Base-by-base conservation (phyloP, 345 rosid genomes). In the Murraya koenigii region DNA sequence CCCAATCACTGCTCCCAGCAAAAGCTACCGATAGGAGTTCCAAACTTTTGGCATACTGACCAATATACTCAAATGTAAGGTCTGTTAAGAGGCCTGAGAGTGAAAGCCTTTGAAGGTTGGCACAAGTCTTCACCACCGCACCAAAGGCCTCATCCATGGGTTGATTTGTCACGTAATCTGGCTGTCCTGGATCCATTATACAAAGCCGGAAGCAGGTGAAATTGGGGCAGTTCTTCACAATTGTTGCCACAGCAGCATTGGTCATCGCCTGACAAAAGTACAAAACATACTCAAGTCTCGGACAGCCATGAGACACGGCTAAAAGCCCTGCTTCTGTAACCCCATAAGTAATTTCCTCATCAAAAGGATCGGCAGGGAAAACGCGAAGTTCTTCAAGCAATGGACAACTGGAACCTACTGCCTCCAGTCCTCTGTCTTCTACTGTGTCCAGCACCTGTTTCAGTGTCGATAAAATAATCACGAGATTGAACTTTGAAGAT, bases 91-190 rank as follows among this genome's bases (percentile, higher is more conserved):
- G 88, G 39, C 92, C 94, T 10, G 94, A 88, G 60, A 91, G 87
- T 9, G 94, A 86, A 47, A 89, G 94, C 83, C 94, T 85, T 81
- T 79, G 88, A 35, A 91, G 92, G 74, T 89, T 87, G 20, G 83
- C 79, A 82, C 92, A 91, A 14, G 88, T 85, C 81, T 80, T 85
- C 41, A 89, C 92, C 66, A 91, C 92, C 2, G 94, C 87, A 65
- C 94, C 92, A 82, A 91, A 91, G 39, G 91, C 94, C 81, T 89
- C 94, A 9, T 91, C 94, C 91, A 89, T 83, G 25, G 94, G 89
- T 55, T 86, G 86, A 67, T 84, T 80, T 30, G 94, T 91, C n/a
- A 77, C 19, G 78, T 89, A 73, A 86, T 89, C 92, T 1, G 92
- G 94, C 80, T 89, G 86, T 19, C 88, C 60, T 0, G 92, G 94